phyloP scores from a whole-genome alignment of 371 early-diverging fungal species.

The Mucor plumbeus region DNA sequence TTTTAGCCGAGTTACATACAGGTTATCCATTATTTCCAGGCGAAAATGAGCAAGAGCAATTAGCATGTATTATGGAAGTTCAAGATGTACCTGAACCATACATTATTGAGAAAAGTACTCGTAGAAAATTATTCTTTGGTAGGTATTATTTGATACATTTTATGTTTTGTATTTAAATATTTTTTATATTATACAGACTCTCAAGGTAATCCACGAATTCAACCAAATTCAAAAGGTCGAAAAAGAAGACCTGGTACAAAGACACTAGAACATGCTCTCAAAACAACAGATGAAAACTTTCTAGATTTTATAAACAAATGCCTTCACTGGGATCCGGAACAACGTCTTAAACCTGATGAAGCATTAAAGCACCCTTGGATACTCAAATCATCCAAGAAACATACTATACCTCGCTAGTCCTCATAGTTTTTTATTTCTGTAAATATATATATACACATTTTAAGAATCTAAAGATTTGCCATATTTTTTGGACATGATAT shows the following conservation, averaged over 20 bases:
- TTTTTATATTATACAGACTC: conserved; percentile 45
- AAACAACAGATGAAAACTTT: conserved; percentile 72
- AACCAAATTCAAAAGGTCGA: conserved; percentile 86
- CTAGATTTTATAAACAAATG: conserved; percentile 85
- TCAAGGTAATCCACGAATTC: conserved; percentile 67
- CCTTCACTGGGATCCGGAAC: conserved; percentile 87
- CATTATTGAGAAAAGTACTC: conserved; percentile 75
- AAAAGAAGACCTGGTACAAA: conserved; percentile 79
- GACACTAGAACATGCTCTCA: conserved; percentile 71
- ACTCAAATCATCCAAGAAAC: conserved; percentile 9
- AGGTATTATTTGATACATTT: conserved; percentile 15
- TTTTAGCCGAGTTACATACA: conserved; percentile 91
- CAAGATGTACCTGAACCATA: conserved; percentile 78
- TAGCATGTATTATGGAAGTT: conserved; percentile 91
- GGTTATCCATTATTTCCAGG: conserved; percentile 94
- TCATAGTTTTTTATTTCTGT: not conserved
- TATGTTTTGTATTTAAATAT: conserved; percentile 1
- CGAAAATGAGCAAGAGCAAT: conserved; percentile 93
- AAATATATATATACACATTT: conserved; percentile 4
- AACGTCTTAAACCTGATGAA: conserved; percentile 81
- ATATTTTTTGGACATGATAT: conserved; percentile 70
- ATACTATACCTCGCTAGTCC: conserved; percentile 6
- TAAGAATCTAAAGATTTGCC: conserved; percentile 38
- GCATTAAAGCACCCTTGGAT: conserved; percentile 78
- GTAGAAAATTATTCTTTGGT: conserved; percentile 89